These are phyloP conservation scores for Pichia sp. DNA, from an alignment of 1,139 yeast genomes.

Conservation along the genomic window DNA sequence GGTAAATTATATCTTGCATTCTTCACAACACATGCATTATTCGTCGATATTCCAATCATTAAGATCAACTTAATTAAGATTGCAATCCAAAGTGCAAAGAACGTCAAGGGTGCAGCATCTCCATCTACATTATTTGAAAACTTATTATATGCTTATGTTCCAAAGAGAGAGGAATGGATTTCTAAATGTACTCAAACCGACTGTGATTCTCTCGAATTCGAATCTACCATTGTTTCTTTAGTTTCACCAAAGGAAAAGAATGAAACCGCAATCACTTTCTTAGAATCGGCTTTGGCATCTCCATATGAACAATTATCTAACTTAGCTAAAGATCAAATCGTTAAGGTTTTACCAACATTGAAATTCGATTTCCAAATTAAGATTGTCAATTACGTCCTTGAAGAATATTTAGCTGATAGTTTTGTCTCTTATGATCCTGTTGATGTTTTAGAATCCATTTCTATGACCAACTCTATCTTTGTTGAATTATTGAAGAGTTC, in stretches of 20 bases:
- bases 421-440: constrained; percentile 48
- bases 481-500: constrained; percentile 49
- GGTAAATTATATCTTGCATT: constrained; percentile 45
- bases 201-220: constrained; percentile 51
- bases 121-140: constrained; percentile 40
- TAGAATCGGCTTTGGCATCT: constrained; percentile 52
- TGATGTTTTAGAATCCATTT: constrained; percentile 49
- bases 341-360: constrained; percentile 51
- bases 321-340: constrained; percentile 44
- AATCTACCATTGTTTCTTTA: constrained; percentile 51
- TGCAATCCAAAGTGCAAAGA: constrained; percentile 34
- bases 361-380: constrained; percentile 57
- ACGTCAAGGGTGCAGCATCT: constrained; percentile 37
- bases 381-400: constrained; percentile 60
- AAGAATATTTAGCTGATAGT: constrained; percentile 40
- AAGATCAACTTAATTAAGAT: constrained; percentile 42
- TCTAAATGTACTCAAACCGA: constrained; percentile 46
- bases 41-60: constrained; percentile 43
- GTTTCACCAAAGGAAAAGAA: constrained; percentile 60
- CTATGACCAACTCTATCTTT: constrained; percentile 46
- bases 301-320: constrained; percentile 51
- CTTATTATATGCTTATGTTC: constrained; percentile 40
- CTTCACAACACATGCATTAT: constrained; percentile 49
- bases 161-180: constrained; percentile 44
- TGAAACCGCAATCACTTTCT: constrained; percentile 56